Evolutionary conservation across 768 basidiomycete genomes (phyloP).

Genomic region (Lentinula boryana): DNA sequence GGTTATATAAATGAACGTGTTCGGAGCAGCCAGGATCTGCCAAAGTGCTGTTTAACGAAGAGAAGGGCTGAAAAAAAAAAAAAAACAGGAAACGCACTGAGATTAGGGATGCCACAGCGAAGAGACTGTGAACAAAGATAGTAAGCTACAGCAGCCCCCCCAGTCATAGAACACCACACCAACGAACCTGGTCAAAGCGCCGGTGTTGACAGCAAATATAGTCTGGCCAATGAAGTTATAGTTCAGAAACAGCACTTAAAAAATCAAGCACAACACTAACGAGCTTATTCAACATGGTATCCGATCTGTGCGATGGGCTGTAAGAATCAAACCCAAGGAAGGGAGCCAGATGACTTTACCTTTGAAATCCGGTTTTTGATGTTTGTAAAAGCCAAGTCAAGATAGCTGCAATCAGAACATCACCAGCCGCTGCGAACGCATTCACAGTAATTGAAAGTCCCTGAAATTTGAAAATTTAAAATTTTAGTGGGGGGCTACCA

Average conservation of each 20-base stretch:
- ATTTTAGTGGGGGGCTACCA: neutral
- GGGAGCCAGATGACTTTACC: slow-evolving; percentile 17
- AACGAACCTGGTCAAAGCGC: slow-evolving; percentile 29
- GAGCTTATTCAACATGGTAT: slow-evolving; percentile 45
- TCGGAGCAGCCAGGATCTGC: slow-evolving; percentile 29
- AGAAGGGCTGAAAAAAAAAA: no score
- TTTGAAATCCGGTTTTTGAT: slow-evolving; percentile 47
- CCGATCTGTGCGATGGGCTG: slow-evolving; percentile 24
- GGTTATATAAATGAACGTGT: slow-evolving; percentile 39
- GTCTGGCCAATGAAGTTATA: slow-evolving; percentile 24
- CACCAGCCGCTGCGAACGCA: slow-evolving; percentile 38
- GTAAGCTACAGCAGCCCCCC: neutral
- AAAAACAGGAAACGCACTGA: slow-evolving; percentile 22
- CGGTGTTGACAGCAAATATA: slow-evolving; percentile 50
- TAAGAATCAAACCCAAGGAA: neutral
- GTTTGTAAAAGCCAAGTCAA: slow-evolving; percentile 39
- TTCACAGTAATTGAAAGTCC: slow-evolving; percentile 47
- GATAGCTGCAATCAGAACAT: slow-evolving; percentile 43
- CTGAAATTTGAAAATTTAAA: slow-evolving; percentile 17
- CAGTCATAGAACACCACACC: neutral
- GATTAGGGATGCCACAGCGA: slow-evolving; percentile 44
- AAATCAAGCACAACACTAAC: slow-evolving; percentile 18
- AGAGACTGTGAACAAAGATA: slow-evolving; percentile 22
- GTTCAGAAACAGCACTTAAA: neutral
- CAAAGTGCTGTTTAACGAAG: slow-evolving; percentile 16